phyloP scores from a whole-genome alignment of 2,329 filamentous ascomycete genomes.

The Neofusicoccum umdonicola region DNA sequence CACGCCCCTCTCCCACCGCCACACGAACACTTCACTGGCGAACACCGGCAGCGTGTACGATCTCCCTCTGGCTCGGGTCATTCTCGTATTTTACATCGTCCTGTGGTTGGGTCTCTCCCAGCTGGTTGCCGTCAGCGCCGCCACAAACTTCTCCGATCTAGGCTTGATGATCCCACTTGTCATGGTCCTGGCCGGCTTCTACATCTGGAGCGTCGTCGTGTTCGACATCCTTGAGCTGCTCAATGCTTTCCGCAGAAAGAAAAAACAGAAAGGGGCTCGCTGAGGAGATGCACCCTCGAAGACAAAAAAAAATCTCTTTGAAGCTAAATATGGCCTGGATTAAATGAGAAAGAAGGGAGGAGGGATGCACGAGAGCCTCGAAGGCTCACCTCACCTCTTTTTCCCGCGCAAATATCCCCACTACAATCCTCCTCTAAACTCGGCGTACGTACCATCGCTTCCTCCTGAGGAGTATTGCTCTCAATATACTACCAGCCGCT shows the following conservation, averaged over 20 bases:
- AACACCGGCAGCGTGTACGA: background rate
- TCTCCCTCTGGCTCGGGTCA: background rate
- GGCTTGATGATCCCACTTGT: constrained; percentile 8
- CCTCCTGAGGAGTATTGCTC: too few relatives aligned
- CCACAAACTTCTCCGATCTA: constrained; percentile 1
- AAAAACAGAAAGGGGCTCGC: background rate
- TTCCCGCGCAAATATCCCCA: too few relatives aligned
- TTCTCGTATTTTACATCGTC: constrained; percentile 1
- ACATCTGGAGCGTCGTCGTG: background rate
- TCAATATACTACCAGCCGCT: too few relatives aligned
- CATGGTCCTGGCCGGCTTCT: background rate
- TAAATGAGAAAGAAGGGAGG: too few relatives aligned
- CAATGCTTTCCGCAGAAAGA: constrained; percentile 18
- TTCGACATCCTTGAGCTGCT: constrained; percentile 3
- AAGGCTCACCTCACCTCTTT: too few relatives aligned
- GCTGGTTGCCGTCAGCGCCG: constrained; percentile 9
- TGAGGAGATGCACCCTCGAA: too few relatives aligned
- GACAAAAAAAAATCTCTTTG: too few relatives aligned
- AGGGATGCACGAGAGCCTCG: too few relatives aligned
- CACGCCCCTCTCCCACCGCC: background rate
- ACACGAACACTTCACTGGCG: background rate
- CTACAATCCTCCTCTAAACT: too few relatives aligned
- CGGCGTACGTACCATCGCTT: too few relatives aligned
- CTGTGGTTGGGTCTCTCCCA: background rate
- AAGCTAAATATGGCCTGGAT: too few relatives aligned